Percentiles rank a stretch among this genome's conserved stretches.
Evolutionary conservation across 331 rosid species (phyloP).

Genomic region (Rosa hybrid): DNA sequence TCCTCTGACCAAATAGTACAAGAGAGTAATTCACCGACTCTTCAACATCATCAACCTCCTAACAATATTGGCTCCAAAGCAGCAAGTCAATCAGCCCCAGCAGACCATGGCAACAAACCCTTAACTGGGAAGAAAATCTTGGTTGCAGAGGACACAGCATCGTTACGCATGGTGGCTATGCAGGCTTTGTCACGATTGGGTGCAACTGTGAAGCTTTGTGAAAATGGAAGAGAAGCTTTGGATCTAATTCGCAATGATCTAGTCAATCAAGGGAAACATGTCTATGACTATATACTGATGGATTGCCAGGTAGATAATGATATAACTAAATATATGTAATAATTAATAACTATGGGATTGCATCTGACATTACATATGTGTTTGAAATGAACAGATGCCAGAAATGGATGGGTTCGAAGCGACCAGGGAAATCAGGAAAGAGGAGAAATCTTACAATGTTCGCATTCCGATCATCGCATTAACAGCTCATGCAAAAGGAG

Average conservation of each 20-base stretch:
- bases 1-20: conserved; percentile 14
- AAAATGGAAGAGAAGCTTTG: conserved; percentile 64
- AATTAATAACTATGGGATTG: not conserved
- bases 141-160: conserved; percentile 54
- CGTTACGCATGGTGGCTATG: conserved; percentile 36
- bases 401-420: conserved; percentile 68
- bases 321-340: not conserved
- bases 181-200: conserved; percentile 44
- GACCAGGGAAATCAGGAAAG: conserved; percentile 52
- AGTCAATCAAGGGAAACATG: conserved; percentile 13
- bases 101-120: conserved; percentile 28
- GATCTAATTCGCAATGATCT: conserved; percentile 40
- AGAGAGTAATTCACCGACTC: not conserved
- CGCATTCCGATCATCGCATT: conserved; percentile 72
- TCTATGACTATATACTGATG: conserved; percentile 68
- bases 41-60: not conserved
- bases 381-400: conserved; percentile 52
- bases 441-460: conserved; percentile 40
- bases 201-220: conserved; percentile 48
- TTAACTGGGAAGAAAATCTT: conserved; percentile 54
- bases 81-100: not conserved
- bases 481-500: conserved; percentile 45
- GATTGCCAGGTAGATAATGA: conserved; percentile 60
- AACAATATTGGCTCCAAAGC: not conserved
- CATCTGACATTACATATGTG: not conserved